Base-by-base conservation (phyloP, 352 stramenopile genomes). In the Globisporangium mamillatum region DNA sequence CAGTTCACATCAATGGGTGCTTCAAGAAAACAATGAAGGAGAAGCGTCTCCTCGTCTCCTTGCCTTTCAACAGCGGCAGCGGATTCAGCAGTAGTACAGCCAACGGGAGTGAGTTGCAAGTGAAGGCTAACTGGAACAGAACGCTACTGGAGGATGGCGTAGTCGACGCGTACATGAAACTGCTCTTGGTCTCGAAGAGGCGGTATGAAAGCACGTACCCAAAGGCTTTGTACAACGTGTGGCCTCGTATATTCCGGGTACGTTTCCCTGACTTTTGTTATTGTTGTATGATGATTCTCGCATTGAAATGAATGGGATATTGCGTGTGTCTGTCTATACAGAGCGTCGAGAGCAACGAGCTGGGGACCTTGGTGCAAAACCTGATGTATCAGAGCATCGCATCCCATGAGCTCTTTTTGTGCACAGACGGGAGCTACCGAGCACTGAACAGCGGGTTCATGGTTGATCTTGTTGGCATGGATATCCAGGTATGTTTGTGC, bases 1-100 rank as follows among this genome's bases (percentile, higher is more conserved):
- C 84, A 1, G 62, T 94, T 27, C 86, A 94, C 38, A 77, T 94
- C 52, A 91, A 91, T 69, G 86, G 82, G 1, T 90, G 81, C 48
- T 94, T 94, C 65, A 93, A 91, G 64, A 91, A 82, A 27, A 64
- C 78, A 16, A 69, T 83, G 18, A 81, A 76, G 53, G 75, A 89
- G 56, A 89, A 76, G 27, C 48, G 76, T 6, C 63, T 89, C 22
- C 53, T 73, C 1, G 60, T 89, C 18, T 70, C 41, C 34, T 58
- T 57, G 4, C 50, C 67, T 57, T 20, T 25, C 53, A 63, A 52
- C 20, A 71, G 32, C 29, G 66, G 66, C 57, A 57, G 20, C 9
- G 61, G 62, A 38, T 60, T 58, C 62, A 67, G 46, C 66, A 67
- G 64, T 38, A 58, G 63, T 48, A 73, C 63, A 1, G 24, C 50